A percentile compares a stretch with the other conserved stretches of the same genome.
Conservation (phyloP, 768 basidiomycete species). For the Pleurotus cornucopiae region DNA sequence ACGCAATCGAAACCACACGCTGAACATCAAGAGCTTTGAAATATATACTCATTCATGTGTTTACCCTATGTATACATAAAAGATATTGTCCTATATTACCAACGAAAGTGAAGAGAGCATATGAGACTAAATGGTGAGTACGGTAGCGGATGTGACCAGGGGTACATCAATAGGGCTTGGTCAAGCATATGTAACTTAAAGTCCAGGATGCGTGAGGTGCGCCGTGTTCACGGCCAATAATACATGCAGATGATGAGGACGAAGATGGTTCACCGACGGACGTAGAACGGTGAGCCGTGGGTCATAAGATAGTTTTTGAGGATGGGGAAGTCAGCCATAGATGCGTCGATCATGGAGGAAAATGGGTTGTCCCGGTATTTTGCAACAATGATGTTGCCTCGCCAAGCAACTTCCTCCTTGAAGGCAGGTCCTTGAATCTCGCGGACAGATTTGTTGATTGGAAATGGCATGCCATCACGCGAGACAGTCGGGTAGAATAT, state of each 20-base stretch:
- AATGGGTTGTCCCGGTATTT: conserved; percentile 61
- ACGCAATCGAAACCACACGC: conserved; percentile 6
- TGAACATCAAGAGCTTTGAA: conserved; percentile 36
- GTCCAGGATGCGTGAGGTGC: too few species aligned
- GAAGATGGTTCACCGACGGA: conserved; percentile 12
- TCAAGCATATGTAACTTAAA: too few species aligned
- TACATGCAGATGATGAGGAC: neutral
- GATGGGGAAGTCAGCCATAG: conserved; percentile 84
- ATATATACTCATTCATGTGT: conserved; percentile 9
- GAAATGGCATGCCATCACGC: conserved; percentile 79
- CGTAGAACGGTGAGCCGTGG: conserved; percentile 51
- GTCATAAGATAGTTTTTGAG: conserved; percentile 76
- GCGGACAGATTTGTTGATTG: conserved; percentile 69
- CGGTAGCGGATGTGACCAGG: neutral
- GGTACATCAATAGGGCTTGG: too few species aligned
- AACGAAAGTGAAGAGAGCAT: conserved; percentile 5
- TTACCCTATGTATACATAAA: conserved; percentile 12
- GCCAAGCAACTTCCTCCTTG: conserved; percentile 66
- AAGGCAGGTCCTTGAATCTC: conserved; percentile 68
- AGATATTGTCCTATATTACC: conserved; percentile 8
- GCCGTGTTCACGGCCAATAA: too few species aligned
- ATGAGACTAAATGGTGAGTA: neutral
- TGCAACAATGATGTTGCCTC: conserved; percentile 74
- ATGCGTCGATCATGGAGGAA: conserved; percentile 60
- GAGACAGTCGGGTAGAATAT: conserved; percentile 75